Conservation (phyloP, 208 protist genomes). For the Entamoeba dispar region DNA sequence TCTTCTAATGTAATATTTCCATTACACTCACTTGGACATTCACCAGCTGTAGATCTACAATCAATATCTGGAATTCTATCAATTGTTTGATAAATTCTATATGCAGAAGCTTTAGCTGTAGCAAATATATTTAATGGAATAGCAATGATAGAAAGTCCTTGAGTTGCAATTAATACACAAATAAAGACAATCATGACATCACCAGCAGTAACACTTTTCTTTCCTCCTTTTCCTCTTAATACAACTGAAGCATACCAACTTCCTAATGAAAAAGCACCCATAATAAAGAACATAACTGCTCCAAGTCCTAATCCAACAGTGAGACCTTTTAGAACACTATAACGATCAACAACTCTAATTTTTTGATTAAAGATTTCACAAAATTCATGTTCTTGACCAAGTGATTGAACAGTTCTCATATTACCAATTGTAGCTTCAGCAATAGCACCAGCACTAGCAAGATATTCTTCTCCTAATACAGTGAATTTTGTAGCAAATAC, state of each 20-base stretch:
- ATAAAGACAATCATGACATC: neutral
- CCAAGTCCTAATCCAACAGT: neutral
- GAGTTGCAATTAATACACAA: neutral
- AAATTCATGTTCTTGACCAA: neutral
- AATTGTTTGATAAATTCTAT: neutral
- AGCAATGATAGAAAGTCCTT: neutral
- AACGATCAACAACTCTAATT: neutral
- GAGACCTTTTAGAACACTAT: neutral
- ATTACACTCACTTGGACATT: neutral
- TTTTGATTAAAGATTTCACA: neutral
- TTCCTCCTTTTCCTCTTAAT: neutral
- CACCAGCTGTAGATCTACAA: neutral
- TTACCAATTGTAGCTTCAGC: neutral
- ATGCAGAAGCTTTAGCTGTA: neutral
- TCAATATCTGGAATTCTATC: neutral
- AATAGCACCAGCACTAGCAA: neutral
- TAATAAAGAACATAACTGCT: neutral
- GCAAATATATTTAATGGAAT: neutral
- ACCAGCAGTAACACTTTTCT: neutral
- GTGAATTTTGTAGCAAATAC: neutral
- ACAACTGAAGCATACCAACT: neutral
- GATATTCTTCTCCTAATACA: neutral
- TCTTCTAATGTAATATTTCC: neutral
- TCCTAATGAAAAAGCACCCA: neutral
- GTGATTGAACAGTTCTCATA: neutral